Conservation (phyloP, 1,284 basidiomycete species). For the Ceratobasidium sp. region DNA sequence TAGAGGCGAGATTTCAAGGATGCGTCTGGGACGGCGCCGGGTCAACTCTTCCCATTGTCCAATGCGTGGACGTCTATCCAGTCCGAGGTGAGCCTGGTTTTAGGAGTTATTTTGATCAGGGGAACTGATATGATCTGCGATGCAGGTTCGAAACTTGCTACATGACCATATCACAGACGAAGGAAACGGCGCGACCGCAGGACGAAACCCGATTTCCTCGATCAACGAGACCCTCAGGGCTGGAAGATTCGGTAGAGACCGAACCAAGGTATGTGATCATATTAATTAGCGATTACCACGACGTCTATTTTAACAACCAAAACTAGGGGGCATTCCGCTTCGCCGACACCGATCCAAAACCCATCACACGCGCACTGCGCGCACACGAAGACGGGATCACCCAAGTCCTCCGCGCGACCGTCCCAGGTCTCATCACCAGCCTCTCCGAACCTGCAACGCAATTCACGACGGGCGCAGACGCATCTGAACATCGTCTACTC, state of each 20-base stretch:
- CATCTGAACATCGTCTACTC: slow-evolving; percentile 84
- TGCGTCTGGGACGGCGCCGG: slow-evolving; percentile 77
- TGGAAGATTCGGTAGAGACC: slow-evolving; percentile 82
- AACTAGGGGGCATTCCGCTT: slow-evolving; percentile 89
- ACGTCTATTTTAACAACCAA: neutral
- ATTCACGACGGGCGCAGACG: slow-evolving; percentile 73
- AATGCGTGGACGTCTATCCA: slow-evolving; percentile 96
- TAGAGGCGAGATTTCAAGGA: slow-evolving; percentile 92
- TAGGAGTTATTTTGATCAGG: too few relatives aligned
- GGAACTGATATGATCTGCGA: too few relatives aligned
- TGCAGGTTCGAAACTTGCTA: slow-evolving; percentile 86
- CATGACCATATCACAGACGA: slow-evolving; percentile 94
- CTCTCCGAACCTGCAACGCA: slow-evolving; percentile 69
- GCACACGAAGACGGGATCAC: slow-evolving; percentile 89
- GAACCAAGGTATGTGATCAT: slow-evolving; percentile 72
- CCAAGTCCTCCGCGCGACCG: slow-evolving; percentile 87
- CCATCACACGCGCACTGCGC: slow-evolving; percentile 76
- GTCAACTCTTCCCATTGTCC: slow-evolving; percentile 80
- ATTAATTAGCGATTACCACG: too few relatives aligned
- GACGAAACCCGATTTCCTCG: slow-evolving; percentile 89
- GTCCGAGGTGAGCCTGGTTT: slow-evolving; percentile 73
- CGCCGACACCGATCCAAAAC: slow-evolving; percentile 85
- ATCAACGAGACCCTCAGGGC: slow-evolving; percentile 96
- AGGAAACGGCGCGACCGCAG: slow-evolving; percentile 79
- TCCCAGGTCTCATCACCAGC: slow-evolving; percentile 86